Conservation (phyloP, 345 rosid species). For the Salix dunnii region DNA sequence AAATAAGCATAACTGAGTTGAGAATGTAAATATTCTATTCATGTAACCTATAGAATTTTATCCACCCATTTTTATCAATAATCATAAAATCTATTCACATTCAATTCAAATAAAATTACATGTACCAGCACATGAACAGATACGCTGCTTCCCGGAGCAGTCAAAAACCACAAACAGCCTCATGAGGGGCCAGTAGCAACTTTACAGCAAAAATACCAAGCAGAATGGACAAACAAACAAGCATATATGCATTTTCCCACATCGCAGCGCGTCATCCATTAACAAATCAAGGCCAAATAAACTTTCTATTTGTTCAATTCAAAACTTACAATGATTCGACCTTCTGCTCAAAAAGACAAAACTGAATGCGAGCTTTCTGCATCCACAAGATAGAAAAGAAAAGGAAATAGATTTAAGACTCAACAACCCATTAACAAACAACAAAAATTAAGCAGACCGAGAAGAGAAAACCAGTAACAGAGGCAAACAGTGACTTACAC, state of each 20-base stretch:
- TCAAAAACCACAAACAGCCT: background rate
- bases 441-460: background rate
- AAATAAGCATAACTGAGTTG: background rate
- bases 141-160: background rate
- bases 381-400: slow-evolving; percentile 1
- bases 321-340: slow-evolving; percentile 54
- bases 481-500: slow-evolving; percentile 44
- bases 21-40: background rate
- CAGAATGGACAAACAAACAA: background rate
- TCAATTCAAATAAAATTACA: no score
- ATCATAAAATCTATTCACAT: no score
- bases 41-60: background rate
- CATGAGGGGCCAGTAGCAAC: background rate
- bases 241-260: no score
- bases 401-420: background rate
- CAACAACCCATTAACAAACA: background rate
- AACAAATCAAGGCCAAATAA: background rate
- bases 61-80: background rate
- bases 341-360: slow-evolving; percentile 99
- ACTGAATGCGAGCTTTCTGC: slow-evolving; percentile 95
- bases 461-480: background rate
- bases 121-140: background rate
- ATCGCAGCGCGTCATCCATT: background rate
- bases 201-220: background rate
- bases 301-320: background rate